phyloP scores from a whole-genome alignment of 1,139 yeast genomes.

The Zygosaccharomyces pseudobailii region DNA sequence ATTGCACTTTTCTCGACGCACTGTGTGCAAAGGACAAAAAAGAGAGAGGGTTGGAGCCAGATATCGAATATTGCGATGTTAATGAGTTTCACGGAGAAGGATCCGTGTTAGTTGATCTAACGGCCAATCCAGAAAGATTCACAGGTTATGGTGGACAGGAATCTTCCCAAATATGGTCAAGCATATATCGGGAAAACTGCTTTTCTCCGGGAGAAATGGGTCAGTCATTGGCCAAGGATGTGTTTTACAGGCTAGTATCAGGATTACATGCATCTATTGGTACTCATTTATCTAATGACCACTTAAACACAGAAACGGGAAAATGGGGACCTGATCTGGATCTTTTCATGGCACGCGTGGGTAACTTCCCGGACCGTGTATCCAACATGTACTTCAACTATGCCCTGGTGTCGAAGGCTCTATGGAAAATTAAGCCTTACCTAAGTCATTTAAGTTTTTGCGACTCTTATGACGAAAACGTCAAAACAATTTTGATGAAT shows the following conservation, averaged over 20 bases:
- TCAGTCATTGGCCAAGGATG: constrained; percentile 75
- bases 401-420: constrained; percentile 77
- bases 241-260: constrained; percentile 78
- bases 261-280: constrained; percentile 97
- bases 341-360: constrained; percentile 85
- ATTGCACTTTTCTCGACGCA: constrained; percentile 35
- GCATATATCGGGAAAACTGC: constrained; percentile 89
- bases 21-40: constrained; percentile 19
- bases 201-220: constrained; percentile 51
- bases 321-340: constrained; percentile 79
- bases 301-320: constrained; percentile 65
- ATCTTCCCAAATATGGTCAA: constrained; percentile 88
- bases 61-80: constrained; percentile 46
- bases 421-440: constrained; percentile 56
- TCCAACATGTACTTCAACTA: constrained; percentile 89
- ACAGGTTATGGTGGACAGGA: constrained; percentile 96
- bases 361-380: constrained; percentile 81
- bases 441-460: constrained; percentile 48
- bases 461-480: constrained; percentile 45
- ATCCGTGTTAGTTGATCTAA: constrained; percentile 80
- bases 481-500: constrained; percentile 40
- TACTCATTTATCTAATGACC: constrained; percentile 86
- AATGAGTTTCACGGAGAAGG: constrained; percentile 36
- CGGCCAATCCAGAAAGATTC: constrained; percentile 90
- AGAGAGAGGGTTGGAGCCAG: constrained; percentile 19